These are phyloP conservation scores for Parastagonospora avenae DNA, from an alignment of 2,329 filamentous ascomycete genomes.

Conservation along the genomic window DNA sequence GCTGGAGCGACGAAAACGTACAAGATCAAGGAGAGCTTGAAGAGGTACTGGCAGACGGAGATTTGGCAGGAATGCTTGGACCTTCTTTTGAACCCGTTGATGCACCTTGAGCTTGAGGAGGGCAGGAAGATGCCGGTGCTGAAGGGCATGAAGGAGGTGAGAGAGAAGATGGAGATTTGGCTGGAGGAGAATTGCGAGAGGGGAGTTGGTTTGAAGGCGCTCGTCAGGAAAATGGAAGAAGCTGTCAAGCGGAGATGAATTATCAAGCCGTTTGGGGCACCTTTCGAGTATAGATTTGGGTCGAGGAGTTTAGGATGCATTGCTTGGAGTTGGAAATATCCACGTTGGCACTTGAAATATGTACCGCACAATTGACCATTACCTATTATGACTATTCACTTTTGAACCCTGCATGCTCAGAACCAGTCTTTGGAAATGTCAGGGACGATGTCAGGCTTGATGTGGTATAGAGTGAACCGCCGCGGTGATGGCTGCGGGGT, in stretches of 20 bases:
- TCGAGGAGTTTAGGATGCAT: conserved; percentile 8
- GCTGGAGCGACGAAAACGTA: conserved; percentile 69
- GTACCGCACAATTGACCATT: no score
- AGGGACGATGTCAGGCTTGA: background rate
- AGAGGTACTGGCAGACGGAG: conserved; percentile 96
- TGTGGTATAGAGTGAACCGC: conserved; percentile 11
- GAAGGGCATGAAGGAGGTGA: conserved; percentile 68
- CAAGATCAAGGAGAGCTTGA: conserved; percentile 79
- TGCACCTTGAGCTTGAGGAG: conserved; percentile 68
- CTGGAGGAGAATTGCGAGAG: conserved; percentile 81
- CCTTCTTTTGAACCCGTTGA: conserved; percentile 80
- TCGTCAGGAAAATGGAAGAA: conserved; percentile 68
- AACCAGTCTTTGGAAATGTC: background rate
- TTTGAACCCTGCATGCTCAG: no score
- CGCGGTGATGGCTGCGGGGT: conserved; percentile 14
- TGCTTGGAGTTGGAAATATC: conserved; percentile 17
- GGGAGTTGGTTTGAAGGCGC: conserved; percentile 64
- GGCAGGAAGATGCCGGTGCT: conserved; percentile 73
- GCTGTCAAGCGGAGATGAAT: conserved; percentile 59
- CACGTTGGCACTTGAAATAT: no score
- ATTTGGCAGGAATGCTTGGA: conserved; percentile 87
- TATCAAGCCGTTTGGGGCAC: background rate
- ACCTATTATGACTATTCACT: no score
- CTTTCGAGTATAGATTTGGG: background rate
- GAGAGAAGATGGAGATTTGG: conserved; percentile 84